Base-by-base conservation (phyloP, 306 rosid species). In the Mimosa bimucronata region DNA sequence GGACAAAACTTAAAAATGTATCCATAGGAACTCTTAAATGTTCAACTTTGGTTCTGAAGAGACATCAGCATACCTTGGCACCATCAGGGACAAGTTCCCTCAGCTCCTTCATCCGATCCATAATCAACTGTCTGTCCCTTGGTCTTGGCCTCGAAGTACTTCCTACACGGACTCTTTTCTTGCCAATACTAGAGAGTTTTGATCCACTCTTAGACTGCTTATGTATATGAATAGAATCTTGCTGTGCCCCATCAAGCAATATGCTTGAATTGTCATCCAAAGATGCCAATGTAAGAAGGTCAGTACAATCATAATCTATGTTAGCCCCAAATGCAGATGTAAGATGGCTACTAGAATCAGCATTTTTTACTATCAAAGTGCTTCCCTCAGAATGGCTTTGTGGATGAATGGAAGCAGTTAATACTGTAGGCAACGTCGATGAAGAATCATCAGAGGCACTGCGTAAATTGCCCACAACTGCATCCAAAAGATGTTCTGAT, bases 71-170 rank as follows among this genome's bases (percentile, higher is more conserved):
- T 80, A 94, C 98, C 92, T 83, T 91, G 28, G 88, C 87, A 71
- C 98, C 91, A 80, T 90, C 90, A 40, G 98, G 98, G 67, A 95
- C 88, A 68, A 92, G 93, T 77, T 95, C 96, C 31, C 98, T 87
- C 75, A 95, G 86, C 88, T 95, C 98, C 86, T 91, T 95, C 77
- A 95, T 87, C 80, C 97, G 85, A 78, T 95, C 98, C 92, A 92
- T 97, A 34, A 95, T 89, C 86, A 95, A 69, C 21, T 95, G 98
- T 82, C 98, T 88, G 73, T 95, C 98, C 88, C 97, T 88, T 13
- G 98, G 98, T 80, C 94, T 87, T 61, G 88, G 80, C 87, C 78
- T 95, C 69, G 77, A 85, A 40, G 45, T 75, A 40, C 75, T 84
- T 37, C 85, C 83, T 38, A 34, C 82, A 77, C 79, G 87, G n/a